phyloP scores from a whole-genome alignment of 192 early-diverging fungal species.

The Rhizophagus prolifer region DNA sequence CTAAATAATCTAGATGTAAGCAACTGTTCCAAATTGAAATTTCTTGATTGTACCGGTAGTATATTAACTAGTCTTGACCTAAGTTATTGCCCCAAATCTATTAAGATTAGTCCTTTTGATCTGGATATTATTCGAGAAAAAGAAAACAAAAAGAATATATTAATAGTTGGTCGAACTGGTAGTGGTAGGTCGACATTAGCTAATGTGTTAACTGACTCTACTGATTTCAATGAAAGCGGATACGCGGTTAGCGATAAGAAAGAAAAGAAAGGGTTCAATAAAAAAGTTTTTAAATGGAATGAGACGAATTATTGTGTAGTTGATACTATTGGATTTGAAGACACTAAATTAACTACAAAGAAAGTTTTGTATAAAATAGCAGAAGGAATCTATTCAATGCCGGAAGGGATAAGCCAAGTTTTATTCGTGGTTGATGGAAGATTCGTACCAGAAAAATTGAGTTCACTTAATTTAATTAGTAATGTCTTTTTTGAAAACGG shows the following conservation, averaged over 20 bases:
- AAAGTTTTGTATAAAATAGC: slow-evolving; percentile 6
- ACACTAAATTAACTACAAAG: neutral
- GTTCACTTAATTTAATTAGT: neutral
- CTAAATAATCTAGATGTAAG: no score
- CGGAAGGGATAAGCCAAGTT: neutral
- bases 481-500: neutral
- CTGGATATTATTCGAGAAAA: no score
- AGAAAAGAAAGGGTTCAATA: neutral
- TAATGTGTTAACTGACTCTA: neutral
- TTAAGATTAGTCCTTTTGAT: no score
- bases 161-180: neutral
- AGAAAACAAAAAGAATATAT: no score
- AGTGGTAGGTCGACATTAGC: slow-evolving; percentile 10
- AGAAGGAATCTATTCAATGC: neutral
- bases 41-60: no score
- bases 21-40: no score
- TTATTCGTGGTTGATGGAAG: neutral
- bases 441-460: neutral
- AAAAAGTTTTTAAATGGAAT: neutral
- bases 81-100: no score
- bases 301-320: neutral
- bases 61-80: no score
- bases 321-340: slow-evolving; percentile 3
- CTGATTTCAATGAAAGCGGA: neutral
- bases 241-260: neutral